Evolutionary conservation across 1,284 basidiomycete species (phyloP).

Genomic region (Ceratobasidium sp.): DNA sequence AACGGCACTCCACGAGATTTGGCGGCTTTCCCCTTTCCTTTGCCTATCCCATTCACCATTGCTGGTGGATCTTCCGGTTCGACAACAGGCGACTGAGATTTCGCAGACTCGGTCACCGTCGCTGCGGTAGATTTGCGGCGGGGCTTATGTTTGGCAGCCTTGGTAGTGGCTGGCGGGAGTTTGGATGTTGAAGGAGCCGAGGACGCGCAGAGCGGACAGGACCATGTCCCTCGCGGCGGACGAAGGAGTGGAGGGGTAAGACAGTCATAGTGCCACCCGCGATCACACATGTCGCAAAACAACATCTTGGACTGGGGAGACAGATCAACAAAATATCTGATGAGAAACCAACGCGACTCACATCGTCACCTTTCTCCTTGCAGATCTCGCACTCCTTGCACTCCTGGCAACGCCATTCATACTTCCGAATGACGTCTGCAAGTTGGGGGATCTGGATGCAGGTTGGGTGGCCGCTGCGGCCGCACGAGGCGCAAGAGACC

Average conservation of each 20-base stretch:
- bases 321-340: constrained; percentile 46
- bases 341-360: constrained; percentile 60
- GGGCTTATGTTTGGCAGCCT: constrained; percentile 35
- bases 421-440: constrained; percentile 69
- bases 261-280: constrained; percentile 95
- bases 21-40: constrained; percentile 43
- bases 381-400: constrained; percentile 96
- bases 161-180: constrained; percentile 51
- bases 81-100: constrained; percentile 19
- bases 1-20: constrained; percentile 36
- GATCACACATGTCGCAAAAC: constrained; percentile 95
- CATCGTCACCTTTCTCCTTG: constrained; percentile 86
- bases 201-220: constrained; percentile 71
- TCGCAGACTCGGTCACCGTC: not conserved
- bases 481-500: constrained; percentile 76
- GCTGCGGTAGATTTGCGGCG: constrained; percentile 23
- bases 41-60: constrained; percentile 22
- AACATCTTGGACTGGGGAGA: constrained; percentile 76
- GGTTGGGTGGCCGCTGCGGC: constrained; percentile 76
- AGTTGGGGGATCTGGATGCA: constrained; percentile 72
- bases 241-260: constrained; percentile 76
- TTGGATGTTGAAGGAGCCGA: constrained; percentile 21
- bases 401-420: constrained; percentile 90
- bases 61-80: not conserved
- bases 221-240: constrained; percentile 80